Conservation (phyloP, 306 rosid species). For the Casuarina glauca region DNA sequence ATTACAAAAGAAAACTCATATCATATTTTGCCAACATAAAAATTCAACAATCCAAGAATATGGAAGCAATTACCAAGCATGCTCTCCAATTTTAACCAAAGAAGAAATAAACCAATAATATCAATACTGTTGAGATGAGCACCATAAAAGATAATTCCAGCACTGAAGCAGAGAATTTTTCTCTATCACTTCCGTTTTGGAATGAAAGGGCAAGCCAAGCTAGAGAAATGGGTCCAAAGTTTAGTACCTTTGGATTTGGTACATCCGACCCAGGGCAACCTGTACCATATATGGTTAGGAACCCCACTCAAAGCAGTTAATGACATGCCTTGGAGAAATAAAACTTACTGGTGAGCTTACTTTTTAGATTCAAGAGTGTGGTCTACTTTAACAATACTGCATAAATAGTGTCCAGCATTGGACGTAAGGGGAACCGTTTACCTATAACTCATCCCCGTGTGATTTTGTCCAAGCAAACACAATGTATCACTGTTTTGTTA, state of each 20-base stretch:
- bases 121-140: neutral
- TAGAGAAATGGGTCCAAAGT: neutral
- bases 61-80: neutral
- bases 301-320: neutral
- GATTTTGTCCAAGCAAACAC: neutral
- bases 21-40: neutral
- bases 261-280: neutral
- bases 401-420: neutral
- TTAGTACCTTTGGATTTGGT: neutral
- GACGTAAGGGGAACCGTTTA: neutral
- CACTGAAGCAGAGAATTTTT: neutral
- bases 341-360: neutral
- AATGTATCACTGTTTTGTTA: neutral
- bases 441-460: neutral
- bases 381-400: neutral
- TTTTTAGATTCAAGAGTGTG: neutral
- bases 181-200: neutral
- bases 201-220: neutral
- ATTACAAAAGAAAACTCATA: neutral
- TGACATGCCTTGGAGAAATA: neutral
- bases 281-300: slow-evolving; percentile 1
- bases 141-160: neutral
- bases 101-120: neutral
- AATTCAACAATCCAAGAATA: neutral
- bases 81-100: neutral